Evolutionary conservation across 768 basidiomycete species (phyloP), one percentile per base, ranked within the genome.

Genomic region (Tylopilus vinaceipallidus): DNA sequence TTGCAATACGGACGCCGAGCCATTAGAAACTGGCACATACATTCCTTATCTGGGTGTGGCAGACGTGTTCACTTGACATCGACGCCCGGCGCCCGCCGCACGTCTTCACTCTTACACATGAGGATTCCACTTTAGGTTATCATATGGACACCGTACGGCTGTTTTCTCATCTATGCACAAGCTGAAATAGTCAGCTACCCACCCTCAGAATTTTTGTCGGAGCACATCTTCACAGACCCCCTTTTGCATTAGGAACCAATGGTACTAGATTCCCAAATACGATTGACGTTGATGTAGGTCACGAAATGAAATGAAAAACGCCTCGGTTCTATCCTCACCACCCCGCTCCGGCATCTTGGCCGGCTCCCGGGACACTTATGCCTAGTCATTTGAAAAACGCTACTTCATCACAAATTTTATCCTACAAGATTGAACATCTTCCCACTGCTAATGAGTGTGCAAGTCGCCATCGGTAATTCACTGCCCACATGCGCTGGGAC

Each of bases 1-100:
- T 64, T 22, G 60, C 66, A 14, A 52, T 66, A 45, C 56, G 62
- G 26, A 62, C 45, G 3, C 56, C 60, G 10, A 42, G 27, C 32
- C 45, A 60, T 45, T 68, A 47, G 34, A 26, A 37, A 19, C 27
- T 12, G 16, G 24, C 11, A 17, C 20, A 9, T 23, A 7, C 4
- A 11, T 32, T 38, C 36, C 26, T 33, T 26, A 4, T 49, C 11
- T 20, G 23, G 26, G 41, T 33, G 22, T 26, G 41, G 24, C 16
- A 22, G 13, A 40, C 42, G 24, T 12, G 14, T 24, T 40, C 39
- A 13, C 40, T 36, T 33, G 19, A 33, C 39, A 17, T 45, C 4
- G 12, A n/a, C n/a, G 6, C 27, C 6, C 27, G 27, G 12, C 30
- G 11, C 29, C 33, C 29, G 6, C 23, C 42, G 29, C 26, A 14